Evolutionary conservation across 2,329 filamentous ascomycete genomes (phyloP).

Genomic region (Xylaria sp.): DNA sequence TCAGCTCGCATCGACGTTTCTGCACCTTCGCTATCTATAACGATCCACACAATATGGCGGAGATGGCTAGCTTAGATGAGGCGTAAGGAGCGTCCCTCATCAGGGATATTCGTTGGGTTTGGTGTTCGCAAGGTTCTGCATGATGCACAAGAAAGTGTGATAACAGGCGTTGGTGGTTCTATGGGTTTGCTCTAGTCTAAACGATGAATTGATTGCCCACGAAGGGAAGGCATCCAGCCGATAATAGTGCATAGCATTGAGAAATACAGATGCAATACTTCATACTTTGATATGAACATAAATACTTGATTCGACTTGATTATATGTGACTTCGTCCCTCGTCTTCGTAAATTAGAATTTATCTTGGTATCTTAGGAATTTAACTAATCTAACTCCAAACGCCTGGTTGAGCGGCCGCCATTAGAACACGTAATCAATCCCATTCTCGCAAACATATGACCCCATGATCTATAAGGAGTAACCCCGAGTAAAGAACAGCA

Average conservation of each 20-base stretch:
- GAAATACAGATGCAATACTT: conserved; percentile 45
- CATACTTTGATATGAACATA: conserved; percentile 40
- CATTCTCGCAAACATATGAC: background rate
- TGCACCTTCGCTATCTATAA: conserved; percentile 25
- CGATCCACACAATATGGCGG: conserved; percentile 11
- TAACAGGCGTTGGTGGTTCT: conserved; percentile 49
- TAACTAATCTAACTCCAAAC: conserved; percentile 38
- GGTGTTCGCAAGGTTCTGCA: conserved; percentile 44
- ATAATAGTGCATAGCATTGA: conserved; percentile 42
- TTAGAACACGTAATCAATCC: background rate
- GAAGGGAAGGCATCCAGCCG: conserved; percentile 41
- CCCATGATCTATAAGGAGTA: background rate
- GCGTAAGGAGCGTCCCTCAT: conserved; percentile 21
- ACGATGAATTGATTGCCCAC: conserved; percentile 43
- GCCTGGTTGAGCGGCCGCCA: conserved; percentile 7
- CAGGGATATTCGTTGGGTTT: conserved; percentile 23
- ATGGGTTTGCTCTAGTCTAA: conserved; percentile 44
- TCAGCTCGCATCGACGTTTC: conserved; percentile 17
- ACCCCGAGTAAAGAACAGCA: background rate
- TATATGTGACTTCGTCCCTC: background rate
- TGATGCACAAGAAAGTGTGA: conserved; percentile 48
- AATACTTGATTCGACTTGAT: background rate
- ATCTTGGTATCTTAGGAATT: conserved; percentile 28
- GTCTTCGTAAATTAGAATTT: background rate
- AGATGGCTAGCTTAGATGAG: conserved; percentile 15